Percentiles rank a stretch among this genome's conserved stretches.
These are phyloP conservation scores for Halteria grandinella DNA, from an alignment of 73 alveolate species.

Conservation along the genomic window DNA sequence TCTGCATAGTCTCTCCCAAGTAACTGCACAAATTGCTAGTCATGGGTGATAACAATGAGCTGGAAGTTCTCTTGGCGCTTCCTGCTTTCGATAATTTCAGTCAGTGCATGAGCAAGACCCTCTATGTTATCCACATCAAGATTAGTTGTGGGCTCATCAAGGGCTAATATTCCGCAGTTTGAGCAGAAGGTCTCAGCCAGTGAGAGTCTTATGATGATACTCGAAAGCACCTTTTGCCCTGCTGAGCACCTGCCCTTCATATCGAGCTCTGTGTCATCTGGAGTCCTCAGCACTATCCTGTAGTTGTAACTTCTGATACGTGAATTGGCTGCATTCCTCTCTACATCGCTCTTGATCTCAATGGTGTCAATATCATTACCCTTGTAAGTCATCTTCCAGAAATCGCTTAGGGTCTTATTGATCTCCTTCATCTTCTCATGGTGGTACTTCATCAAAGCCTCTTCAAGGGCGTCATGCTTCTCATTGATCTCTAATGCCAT, in stretches of 20 bases:
- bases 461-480: conserved; percentile 86
- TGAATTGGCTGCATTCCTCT: conserved; percentile 73
- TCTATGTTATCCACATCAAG: conserved; percentile 95
- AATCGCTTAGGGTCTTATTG: conserved; percentile 85
- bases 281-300: conserved; percentile 85
- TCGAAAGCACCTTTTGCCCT: conserved; percentile 98
- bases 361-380: conserved; percentile 95
- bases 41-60: conserved; percentile 97
- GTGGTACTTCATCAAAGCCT: conserved; percentile 90
- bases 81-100: conserved; percentile 88
- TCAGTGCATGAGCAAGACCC: conserved; percentile 95
- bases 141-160: conserved; percentile 99
- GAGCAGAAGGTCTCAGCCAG: conserved; percentile 99
- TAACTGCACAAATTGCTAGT: conserved; percentile 89
- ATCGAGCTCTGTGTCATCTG: conserved; percentile 87
- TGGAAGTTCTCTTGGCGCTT: conserved; percentile 89
- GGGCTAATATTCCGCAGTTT: conserved; percentile 96
- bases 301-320: conserved; percentile 87
- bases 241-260: conserved; percentile 99
- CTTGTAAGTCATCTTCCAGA: conserved; percentile 96
- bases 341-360: conserved; percentile 91
- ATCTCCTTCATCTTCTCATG: conserved; percentile 96
- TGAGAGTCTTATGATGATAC: conserved; percentile 98
- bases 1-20: conserved; percentile 84
- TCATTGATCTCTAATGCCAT: conserved; percentile 51